Evolutionary conservation across 1,284 basidiomycete species (phyloP), one percentile per base, ranked within the genome.

Genomic region (Boletus albobrunnescens): DNA sequence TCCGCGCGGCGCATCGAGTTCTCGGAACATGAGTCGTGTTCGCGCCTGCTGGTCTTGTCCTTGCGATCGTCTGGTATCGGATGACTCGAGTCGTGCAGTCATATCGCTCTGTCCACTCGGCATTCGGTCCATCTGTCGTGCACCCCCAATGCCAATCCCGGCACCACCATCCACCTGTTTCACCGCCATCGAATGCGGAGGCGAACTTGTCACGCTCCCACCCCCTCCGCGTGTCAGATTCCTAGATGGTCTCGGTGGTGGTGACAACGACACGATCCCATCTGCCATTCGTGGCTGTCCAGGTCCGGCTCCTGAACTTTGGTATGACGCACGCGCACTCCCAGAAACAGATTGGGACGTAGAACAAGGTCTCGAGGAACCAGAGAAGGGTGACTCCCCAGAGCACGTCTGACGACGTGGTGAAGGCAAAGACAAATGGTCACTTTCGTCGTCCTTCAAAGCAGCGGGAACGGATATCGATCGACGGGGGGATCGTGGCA

Each of bases 21-120:
- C 73, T n/a, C 79, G 74, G 65, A 81, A 82, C 32, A 66, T 76
- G 44, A 75, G 47, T 20, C 68, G 64, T 16, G 67, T 66, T 4
- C 58, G 64, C n/a, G n/a, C n/a, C n/a, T n/a, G n/a, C n/a, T n/a
- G 14, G 11, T 20, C 47, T 6, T 6, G 28, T 46, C 22, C 44
- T 20, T 20, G 44, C 6, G 36, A 47, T 31, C 20, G 35, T 19
- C 49, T 6, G 1, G 41, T 31, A 31, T 53, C 53, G 19, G 58
- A 44, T 10, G 56, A 49, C 3, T 40, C 56, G 17, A 36, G 2
- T 32, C 58, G 62, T 19, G 60, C 52, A 3, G 67, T 66, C 36
- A 61, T 60, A 26, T 69, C 60, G 49, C 68, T 71, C 26, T 55
- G 55, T 16, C 56, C 50, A 27, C 67, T 60, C 11, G 64, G 48